Base-by-base conservation (phyloP, 2,329 filamentous ascomycete genomes). In the Lecanicillium sp. region DNA sequence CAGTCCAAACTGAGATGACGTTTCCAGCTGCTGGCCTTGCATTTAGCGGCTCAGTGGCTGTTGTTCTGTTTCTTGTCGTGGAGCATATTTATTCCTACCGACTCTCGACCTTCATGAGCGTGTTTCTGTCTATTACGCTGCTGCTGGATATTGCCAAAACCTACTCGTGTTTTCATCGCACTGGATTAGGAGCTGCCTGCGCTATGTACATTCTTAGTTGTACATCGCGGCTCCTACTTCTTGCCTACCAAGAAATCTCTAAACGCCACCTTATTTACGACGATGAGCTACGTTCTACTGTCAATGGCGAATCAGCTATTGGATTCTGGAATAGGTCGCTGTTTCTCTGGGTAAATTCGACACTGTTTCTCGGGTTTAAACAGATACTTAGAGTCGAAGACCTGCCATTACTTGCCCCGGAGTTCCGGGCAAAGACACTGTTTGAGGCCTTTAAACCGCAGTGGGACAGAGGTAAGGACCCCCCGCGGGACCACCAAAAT, bases 121-220 rank as follows among this genome's bases (percentile, higher is more conserved):
- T 40, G 8, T 65, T 57, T 30, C 48, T 65, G 4, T 43, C 61
- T 30, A 37, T 53, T 11, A 55, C 56, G 0, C 44, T 56, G 5
- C 32, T 63, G 13, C 54, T 61, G 18, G 61, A 65, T 17, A 44
- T 56, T 17, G 55, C 58, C 2, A 47, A 52, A 8, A 45, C 51
- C 2, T 44, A 61, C 19, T 63, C 61, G 0, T 48, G 59, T 1
- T 62, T 56, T 51, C 48, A 63, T 5, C 52, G 59, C 5, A 41
- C 41, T 12, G 40, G 40, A 4, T 42, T 55, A 20, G 14, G 32
- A 4, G 20, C 40, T 3, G 46, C 61, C 17, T 55, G 52, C 2
- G 39, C 34, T 14, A 39, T 61, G 3, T 58, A 56, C 28, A 52
- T 51, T 1, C 40, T 51, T 0, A 46, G 50, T 0, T 41, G 60